Conservation (phyloP, 1,284 basidiomycete species). For the Somion occarium region DNA sequence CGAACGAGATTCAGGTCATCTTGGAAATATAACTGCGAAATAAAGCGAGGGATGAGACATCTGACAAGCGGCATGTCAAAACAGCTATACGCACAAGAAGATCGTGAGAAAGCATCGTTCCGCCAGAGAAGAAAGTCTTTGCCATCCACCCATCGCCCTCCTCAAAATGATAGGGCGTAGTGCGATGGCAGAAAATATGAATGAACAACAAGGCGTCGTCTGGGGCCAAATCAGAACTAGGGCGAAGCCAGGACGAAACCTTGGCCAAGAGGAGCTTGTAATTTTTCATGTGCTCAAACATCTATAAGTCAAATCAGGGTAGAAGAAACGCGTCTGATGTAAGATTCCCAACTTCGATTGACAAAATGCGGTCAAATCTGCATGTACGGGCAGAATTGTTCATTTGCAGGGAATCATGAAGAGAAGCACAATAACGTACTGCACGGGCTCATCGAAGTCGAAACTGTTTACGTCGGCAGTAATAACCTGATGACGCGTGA, state of each 20-base stretch:
- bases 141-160: slow-evolving; percentile 77
- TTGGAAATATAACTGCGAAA: slow-evolving; percentile 61
- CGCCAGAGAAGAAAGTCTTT: slow-evolving; percentile 72
- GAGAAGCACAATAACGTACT: slow-evolving; percentile 33
- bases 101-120: slow-evolving; percentile 68
- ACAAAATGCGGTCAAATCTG: slow-evolving; percentile 72
- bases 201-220: slow-evolving; percentile 58
- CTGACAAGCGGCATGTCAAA: background rate
- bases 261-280: slow-evolving; percentile 66
- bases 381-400: background rate
- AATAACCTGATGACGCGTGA: slow-evolving; percentile 50
- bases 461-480: slow-evolving; percentile 71
- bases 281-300: slow-evolving; percentile 86
- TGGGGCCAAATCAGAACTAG: slow-evolving; percentile 27
- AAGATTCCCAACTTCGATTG: slow-evolving; percentile 50
- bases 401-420: slow-evolving; percentile 11
- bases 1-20: slow-evolving; percentile 53
- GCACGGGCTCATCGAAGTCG: slow-evolving; percentile 48
- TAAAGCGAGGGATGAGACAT: background rate
- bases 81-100: slow-evolving; percentile 42
- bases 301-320: slow-evolving; percentile 31
- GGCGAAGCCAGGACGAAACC: slow-evolving; percentile 65
- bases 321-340: background rate
- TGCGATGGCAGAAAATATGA: slow-evolving; percentile 73
- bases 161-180: slow-evolving; percentile 71